Evolutionary conservation across 2,329 filamentous ascomycete species (phyloP), one percentile per base, ranked within the genome.

Genomic region (Exophiala dermatitidis): DNA sequence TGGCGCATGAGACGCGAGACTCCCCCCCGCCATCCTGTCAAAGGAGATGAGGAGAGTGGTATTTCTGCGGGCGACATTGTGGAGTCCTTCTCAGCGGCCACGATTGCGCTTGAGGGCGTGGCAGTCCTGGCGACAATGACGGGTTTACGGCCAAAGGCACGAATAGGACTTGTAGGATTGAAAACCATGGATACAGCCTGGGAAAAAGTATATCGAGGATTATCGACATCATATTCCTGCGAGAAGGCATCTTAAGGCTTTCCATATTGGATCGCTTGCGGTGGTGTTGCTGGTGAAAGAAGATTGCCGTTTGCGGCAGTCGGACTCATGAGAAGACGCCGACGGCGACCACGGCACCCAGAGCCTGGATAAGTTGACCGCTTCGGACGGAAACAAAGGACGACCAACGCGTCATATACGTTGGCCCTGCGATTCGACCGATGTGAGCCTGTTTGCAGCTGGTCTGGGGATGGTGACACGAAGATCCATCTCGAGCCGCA

Each of bases 281-380:
- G 57, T 43, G 46, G 30, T 37, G 28, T 37, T 33, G 37, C 7
- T 43, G 33, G 31, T 59, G 51, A 59, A 59, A 59, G 57, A 57
- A 55, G 31, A 54, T 56, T 57, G 34, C 57, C 54, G 57, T 54
- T 59, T 59, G 54, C 57, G 57, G 57, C 38, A 57, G 54, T 53
- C 46, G 43, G 52, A 50, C 33, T 46, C 29, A 9, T 42, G 42
- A 46, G 9, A 28, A 38, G 34, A 51, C 47, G 43, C 46, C 33
- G 48, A 34, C 38, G n/a, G 33, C 28, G 4, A 8, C 31, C 38
- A 33, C 31, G 32, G 37, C 52, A 40, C 26, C 9, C 42, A 46
- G 19, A 46, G 48, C 9, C 10, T 30, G 53, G 49, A 56, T 48
- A 45, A 6, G 12, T 50, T 55, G 45, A 46, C 56, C 50, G 40